These are phyloP conservation scores for Acanthamoeba rhysodes DNA, from an alignment of 208 protist species.

Conservation along the genomic window DNA sequence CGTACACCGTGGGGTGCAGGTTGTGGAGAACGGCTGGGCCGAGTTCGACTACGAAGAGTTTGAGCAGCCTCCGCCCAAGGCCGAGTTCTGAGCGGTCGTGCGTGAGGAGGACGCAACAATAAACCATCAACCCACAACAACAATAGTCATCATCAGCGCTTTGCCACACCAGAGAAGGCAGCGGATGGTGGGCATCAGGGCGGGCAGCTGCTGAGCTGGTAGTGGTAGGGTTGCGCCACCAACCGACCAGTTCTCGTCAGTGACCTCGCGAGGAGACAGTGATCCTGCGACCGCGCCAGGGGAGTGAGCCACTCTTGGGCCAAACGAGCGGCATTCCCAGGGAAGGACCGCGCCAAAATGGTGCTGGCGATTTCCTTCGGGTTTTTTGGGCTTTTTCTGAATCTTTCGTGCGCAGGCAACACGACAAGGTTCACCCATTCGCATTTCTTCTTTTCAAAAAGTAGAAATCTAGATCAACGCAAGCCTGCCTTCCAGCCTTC, in stretches of 20 bases:
- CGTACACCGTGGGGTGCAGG: background rate
- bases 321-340: background rate
- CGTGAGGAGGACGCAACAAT: no score
- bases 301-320: background rate
- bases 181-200: no score
- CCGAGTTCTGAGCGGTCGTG: background rate
- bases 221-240: no score
- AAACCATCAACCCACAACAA: no score
- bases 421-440: no score
- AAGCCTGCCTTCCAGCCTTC: no score
- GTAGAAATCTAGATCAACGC: background rate
- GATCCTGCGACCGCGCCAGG: no score
- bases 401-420: background rate
- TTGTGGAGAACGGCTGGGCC: constrained; percentile 4
- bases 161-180: no score
- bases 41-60: constrained; percentile 10
- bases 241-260: no score
- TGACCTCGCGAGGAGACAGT: no score
- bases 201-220: no score
- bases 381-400: background rate
- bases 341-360: background rate
- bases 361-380: background rate
- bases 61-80: constrained; percentile 24
- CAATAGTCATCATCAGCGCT: no score
- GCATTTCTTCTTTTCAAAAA: background rate